A percentile compares a stretch with the other conserved stretches of the same genome.
These are phyloP conservation scores for Ganoderma lingzhi DNA, from an alignment of 1,284 basidiomycete genomes.

Conservation along the genomic window DNA sequence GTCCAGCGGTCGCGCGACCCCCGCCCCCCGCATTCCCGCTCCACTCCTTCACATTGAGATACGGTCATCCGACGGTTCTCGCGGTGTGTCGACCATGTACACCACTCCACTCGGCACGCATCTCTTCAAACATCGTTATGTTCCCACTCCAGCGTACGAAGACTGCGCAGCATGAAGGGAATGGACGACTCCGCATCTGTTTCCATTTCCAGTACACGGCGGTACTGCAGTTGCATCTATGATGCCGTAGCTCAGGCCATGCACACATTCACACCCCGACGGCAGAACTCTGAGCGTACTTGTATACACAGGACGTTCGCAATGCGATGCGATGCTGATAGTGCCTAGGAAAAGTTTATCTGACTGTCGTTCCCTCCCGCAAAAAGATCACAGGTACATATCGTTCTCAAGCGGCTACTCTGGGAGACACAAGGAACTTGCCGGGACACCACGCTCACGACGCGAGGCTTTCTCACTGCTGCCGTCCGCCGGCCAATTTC, in stretches of 20 bases:
- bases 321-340: too few species aligned
- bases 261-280: background rate
- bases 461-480: conserved; percentile 16
- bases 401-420: too few species aligned
- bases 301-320: background rate
- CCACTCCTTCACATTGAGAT: conserved; percentile 12
- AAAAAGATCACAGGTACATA: too few species aligned
- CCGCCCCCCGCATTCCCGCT: background rate
- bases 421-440: background rate
- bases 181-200: background rate
- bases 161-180: background rate
- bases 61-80: conserved; percentile 6
- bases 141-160: background rate
- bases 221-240: background rate
- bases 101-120: background rate
- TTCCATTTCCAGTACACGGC: background rate
- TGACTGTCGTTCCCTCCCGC: too few species aligned
- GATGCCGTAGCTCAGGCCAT: conserved; percentile 2
- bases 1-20: conserved; percentile 13
- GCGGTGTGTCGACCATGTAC: background rate
- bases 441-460: background rate
- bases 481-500: conserved; percentile 26
- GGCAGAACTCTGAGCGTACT: background rate
- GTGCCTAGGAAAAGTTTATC: too few species aligned
- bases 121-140: background rate